Evolutionary conservation across 306 rosid species (phyloP).

Genomic region (Abrus pulchellus): DNA sequence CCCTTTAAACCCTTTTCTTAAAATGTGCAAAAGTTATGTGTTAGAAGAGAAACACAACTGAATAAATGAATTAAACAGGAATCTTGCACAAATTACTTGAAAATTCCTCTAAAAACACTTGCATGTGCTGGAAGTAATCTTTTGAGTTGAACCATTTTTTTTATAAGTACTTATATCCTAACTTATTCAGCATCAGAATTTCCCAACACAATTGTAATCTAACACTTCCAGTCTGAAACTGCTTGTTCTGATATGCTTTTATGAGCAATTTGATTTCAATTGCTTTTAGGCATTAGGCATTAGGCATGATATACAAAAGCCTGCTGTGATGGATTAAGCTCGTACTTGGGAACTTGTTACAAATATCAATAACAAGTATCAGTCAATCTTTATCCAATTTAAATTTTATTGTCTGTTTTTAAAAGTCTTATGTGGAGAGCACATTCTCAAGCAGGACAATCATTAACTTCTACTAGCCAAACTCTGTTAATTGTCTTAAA

Average conservation of each 20-base stretch:
- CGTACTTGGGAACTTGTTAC: not conserved
- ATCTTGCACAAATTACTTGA: conserved; percentile 1
- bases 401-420: not conserved
- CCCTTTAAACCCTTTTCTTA: not conserved
- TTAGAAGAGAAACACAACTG: conserved; percentile 24
- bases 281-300: not conserved
- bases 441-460: not conserved
- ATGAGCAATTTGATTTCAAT: not conserved
- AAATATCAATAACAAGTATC: not conserved
- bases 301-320: not conserved
- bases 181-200: not conserved
- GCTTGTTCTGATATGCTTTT: conserved; percentile 31
- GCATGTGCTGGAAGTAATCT: not conserved
- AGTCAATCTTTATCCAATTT: conserved; percentile 7
- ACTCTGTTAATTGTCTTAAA: not conserved
- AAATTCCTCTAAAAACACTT: conserved; percentile 1
- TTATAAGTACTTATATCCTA: conserved; percentile 7
- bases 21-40: not conserved
- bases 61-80: conserved; percentile 11
- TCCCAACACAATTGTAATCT: not conserved
- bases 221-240: conserved; percentile 21
- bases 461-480: conserved; percentile 13
- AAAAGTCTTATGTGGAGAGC: not conserved
- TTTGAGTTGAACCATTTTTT: conserved; percentile 27
- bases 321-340: not conserved